Evolutionary conservation across 768 basidiomycete genomes (phyloP).

Genomic region (Tephrocybe sp.): DNA sequence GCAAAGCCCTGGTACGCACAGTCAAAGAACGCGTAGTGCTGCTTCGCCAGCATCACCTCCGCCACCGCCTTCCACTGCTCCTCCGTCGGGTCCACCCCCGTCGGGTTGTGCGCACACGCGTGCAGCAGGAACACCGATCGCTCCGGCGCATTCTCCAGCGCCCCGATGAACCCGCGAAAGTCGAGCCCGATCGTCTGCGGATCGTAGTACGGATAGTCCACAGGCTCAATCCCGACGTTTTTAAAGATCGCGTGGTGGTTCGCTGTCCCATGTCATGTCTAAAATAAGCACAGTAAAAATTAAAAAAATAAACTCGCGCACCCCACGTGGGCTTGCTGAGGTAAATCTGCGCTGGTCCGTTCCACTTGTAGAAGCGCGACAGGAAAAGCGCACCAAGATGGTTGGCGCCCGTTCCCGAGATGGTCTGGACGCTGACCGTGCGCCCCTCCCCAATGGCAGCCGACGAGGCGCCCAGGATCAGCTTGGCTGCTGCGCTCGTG

Average conservation of each 20-base stretch:
- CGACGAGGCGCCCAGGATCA: slow-evolving; percentile 78
- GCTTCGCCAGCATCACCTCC: slow-evolving; percentile 64
- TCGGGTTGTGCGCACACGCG: slow-evolving; percentile 96
- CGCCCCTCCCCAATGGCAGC: slow-evolving; percentile 69
- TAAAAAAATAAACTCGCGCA: slow-evolving; percentile 31
- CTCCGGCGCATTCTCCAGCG: slow-evolving; percentile 63
- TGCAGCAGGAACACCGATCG: slow-evolving; percentile 90
- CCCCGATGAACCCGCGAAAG: slow-evolving; percentile 61
- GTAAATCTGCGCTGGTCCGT: slow-evolving; percentile 68
- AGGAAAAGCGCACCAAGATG: slow-evolving; percentile 90
- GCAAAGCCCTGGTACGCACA: slow-evolving; percentile 98
- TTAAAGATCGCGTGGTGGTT: slow-evolving; percentile 91
- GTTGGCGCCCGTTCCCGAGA: slow-evolving; percentile 96
- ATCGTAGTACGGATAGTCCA: slow-evolving; percentile 94
- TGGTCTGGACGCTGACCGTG: slow-evolving; percentile 84
- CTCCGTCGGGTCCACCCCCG: slow-evolving; percentile 88
- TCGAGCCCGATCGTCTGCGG: slow-evolving; percentile 87
- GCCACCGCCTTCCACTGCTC: slow-evolving; percentile 87
- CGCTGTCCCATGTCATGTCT: slow-evolving; percentile 42
- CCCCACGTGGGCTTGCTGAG: slow-evolving; percentile 96
- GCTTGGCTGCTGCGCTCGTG: slow-evolving; percentile 75
- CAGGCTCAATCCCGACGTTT: slow-evolving; percentile 85
- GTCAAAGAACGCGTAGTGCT: slow-evolving; percentile 92
- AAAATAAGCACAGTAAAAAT: not conserved
- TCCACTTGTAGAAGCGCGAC: slow-evolving; percentile 76